Evolutionary conservation across 495 filamentous ascomycete species (phyloP).

Genomic region (Peziza echinospora): DNA sequence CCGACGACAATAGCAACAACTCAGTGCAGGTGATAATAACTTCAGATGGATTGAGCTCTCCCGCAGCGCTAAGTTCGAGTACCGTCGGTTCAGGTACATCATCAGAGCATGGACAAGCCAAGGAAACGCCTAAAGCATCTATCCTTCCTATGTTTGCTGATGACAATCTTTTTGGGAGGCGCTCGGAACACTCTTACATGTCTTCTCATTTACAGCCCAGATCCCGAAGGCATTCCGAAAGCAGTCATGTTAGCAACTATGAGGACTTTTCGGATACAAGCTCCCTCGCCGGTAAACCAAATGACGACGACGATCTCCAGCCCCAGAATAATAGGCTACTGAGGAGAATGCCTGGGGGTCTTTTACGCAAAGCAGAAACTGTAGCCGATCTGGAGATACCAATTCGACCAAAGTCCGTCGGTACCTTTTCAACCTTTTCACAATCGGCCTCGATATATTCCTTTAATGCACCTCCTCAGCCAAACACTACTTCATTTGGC

Average conservation of each 20-base stretch:
- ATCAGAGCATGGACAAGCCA: background rate
- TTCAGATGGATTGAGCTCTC: too few species aligned
- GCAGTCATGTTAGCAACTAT: background rate
- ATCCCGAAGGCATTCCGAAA: background rate
- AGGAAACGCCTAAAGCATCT: background rate
- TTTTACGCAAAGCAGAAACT: slow-evolving; percentile 59
- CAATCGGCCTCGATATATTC: background rate
- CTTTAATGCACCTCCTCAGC: slow-evolving; percentile 9
- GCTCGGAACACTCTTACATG: background rate
- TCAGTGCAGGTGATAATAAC: too few species aligned
- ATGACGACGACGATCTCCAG: slow-evolving; percentile 13
- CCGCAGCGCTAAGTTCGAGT: too few species aligned
- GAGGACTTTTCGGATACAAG: background rate
- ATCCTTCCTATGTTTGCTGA: background rate
- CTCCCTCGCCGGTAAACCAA: background rate
- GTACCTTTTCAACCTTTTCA: slow-evolving; percentile 31
- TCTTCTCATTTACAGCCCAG: background rate
- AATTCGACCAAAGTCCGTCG: slow-evolving; percentile 45
- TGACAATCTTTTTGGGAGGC: background rate
- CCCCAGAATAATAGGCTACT: slow-evolving; percentile 30
- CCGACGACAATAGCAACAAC: too few species aligned
- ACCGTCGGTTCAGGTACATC: background rate
- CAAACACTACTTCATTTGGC: slow-evolving; percentile 2
- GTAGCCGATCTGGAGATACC: slow-evolving; percentile 43
- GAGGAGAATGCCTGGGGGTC: slow-evolving; percentile 68